These are phyloP conservation scores for Vitis hybrid DNA, from an alignment of 177 flowering plant species.

Conservation along the genomic window DNA sequence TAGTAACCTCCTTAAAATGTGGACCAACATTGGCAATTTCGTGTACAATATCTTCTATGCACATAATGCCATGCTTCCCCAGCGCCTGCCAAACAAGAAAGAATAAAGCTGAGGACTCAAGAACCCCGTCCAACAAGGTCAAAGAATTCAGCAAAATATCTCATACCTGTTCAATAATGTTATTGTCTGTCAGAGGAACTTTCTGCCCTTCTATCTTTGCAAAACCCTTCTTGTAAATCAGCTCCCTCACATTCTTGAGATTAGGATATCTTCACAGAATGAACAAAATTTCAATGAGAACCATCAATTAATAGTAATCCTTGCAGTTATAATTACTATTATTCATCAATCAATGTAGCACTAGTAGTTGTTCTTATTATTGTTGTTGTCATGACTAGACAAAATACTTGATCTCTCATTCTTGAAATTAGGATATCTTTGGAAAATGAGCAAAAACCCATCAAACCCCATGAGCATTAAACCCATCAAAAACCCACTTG, in stretches of 20 bases:
- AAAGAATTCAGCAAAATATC: neutral
- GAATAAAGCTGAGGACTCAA: neutral
- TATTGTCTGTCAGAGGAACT: constrained; percentile 83
- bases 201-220: constrained; percentile 50
- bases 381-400: too few species aligned
- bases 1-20: constrained; percentile 70
- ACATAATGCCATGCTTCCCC: constrained; percentile 63
- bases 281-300: constrained; percentile 3
- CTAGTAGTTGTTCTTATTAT: too few species aligned
- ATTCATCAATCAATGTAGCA: too few species aligned
- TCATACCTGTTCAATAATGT: constrained; percentile 77
- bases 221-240: constrained; percentile 79
- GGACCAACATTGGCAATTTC: constrained; percentile 71
- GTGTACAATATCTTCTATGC: constrained; percentile 81
- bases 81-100: constrained; percentile 46
- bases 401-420: too few species aligned
- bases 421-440: too few species aligned
- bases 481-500: too few species aligned
- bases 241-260: constrained; percentile 71
- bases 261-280: constrained; percentile 67
- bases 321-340: too few species aligned
- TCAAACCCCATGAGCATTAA: too few species aligned
- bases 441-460: too few species aligned
- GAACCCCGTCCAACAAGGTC: neutral
- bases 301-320: neutral